Base-by-base conservation (phyloP, 257 asterid genomes). In the Ilex aquifolium region DNA sequence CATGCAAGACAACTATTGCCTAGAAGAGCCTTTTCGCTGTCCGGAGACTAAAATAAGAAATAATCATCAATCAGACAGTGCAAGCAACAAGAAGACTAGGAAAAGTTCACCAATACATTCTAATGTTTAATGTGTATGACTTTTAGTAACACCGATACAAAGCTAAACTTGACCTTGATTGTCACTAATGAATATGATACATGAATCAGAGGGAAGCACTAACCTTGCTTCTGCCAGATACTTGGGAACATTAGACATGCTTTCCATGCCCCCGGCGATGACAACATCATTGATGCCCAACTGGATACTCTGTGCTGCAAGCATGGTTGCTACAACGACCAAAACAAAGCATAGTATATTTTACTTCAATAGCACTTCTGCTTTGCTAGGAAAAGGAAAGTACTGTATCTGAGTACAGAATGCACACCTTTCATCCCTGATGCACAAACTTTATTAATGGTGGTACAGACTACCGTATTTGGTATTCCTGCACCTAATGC, bases 201-300 rank as follows among this genome's bases (percentile, higher is more conserved):
- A 44, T 44, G 29, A 44, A 36, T 50, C 30, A 21, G 39, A 14
- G 0, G 5, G 32, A 57, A 64, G 62, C 5, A 63, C 88, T 64
- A 62, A 93, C 97, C 99, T 93, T 66, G 99, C 96, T 74, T 93
- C 97, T 57, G 92, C 84, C 51, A 93, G 67, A 83, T 93, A 93
- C 66, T 90, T 93, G 49, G 99, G 97, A 74, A 77, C 96, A 77
- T 90, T 93, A 54, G 99, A 93, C 99, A 93, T 93, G 83, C 81
- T 84, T 76, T 93, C 99, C 97, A 93, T 93, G 65, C 99, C 99
- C 75, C 99, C 99, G 65, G 97, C 92, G 58, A 93, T 95, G 15
- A 93, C 99, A 65, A 93, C 85, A 62, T 93, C 95, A 60, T 87
- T 93, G 75, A 81, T 75, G 64, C 99, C 99, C 84, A 93, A 81